A percentile compares a stretch with the other conserved stretches of the same genome.
Evolutionary conservation across 73 alveolate species (phyloP).

Genomic region (Halteria grandinella): DNA sequence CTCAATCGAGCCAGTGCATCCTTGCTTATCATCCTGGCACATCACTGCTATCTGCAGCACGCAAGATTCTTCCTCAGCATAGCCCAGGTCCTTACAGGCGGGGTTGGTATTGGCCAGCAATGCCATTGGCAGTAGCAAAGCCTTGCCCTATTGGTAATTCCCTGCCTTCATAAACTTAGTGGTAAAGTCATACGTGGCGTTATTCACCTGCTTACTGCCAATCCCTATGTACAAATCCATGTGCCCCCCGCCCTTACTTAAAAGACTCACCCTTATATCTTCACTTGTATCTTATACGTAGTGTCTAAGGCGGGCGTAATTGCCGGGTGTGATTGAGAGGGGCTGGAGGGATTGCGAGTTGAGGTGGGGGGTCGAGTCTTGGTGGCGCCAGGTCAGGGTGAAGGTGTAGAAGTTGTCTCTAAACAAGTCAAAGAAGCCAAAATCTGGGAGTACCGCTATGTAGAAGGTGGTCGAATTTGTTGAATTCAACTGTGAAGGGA

Average conservation of each 20-base stretch:
- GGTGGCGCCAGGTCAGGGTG: slow-evolving; percentile 10
- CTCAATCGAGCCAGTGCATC: slow-evolving; percentile 11
- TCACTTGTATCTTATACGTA: slow-evolving; percentile 7
- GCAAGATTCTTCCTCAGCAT: slow-evolving; percentile 42
- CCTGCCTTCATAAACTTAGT: slow-evolving; percentile 13
- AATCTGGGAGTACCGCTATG: background rate
- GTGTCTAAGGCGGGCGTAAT: background rate
- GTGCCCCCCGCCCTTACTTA: slow-evolving; percentile 24
- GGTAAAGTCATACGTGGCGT: slow-evolving; percentile 13
- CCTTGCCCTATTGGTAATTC: slow-evolving; percentile 21
- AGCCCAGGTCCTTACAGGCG: slow-evolving; percentile 39
- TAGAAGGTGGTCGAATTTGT: slow-evolving; percentile 7
- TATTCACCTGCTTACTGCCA: background rate
- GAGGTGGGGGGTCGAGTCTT: slow-evolving; percentile 9
- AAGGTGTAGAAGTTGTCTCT: background rate
- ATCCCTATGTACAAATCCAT: slow-evolving; percentile 1
- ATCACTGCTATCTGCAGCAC: slow-evolving; percentile 11
- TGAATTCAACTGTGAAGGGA: background rate
- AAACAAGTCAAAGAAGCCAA: slow-evolving; percentile 8
- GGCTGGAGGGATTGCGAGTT: slow-evolving; percentile 30
- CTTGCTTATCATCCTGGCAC: slow-evolving; percentile 16
- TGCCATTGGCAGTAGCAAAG: slow-evolving; percentile 12
- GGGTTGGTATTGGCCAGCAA: background rate
- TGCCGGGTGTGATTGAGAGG: background rate
- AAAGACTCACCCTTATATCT: slow-evolving; percentile 20